Conservation (phyloP, 2,329 filamentous ascomycete species). For the Malbranchea cinnamomea region DNA sequence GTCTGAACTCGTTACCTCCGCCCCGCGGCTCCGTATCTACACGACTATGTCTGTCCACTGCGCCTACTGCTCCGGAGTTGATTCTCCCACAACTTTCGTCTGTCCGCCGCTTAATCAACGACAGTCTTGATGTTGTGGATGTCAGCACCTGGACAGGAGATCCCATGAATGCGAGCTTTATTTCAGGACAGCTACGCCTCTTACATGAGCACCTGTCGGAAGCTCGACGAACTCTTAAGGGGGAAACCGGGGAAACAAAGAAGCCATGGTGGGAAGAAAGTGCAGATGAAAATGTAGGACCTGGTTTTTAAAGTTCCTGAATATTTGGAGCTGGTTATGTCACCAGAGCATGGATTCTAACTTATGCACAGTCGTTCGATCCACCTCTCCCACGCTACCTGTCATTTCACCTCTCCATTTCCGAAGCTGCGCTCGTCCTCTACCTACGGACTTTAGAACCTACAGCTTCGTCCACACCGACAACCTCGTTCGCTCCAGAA, state of each 20-base stretch:
- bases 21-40: conserved; percentile 36
- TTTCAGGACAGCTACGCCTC: conserved; percentile 42
- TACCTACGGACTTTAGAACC: conserved; percentile 56
- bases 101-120: conserved; percentile 63
- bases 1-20: conserved; percentile 41
- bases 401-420: conserved; percentile 56
- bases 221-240: conserved; percentile 44
- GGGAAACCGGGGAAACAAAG: conserved; percentile 34
- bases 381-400: conserved; percentile 50
- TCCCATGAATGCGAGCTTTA: conserved; percentile 41
- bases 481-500: conserved; percentile 53
- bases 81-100: conserved; percentile 54
- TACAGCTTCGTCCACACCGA: conserved; percentile 39
- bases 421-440: conserved; percentile 55
- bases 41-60: conserved; percentile 37
- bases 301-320: neutral
- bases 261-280: conserved; percentile 42
- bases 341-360: neutral
- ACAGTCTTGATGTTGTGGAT: conserved; percentile 68
- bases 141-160: conserved; percentile 61
- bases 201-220: conserved; percentile 47
- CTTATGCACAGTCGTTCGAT: conserved; percentile 31
- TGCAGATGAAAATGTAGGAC: conserved; percentile 41
- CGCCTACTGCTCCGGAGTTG: conserved; percentile 41
- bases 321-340: neutral